These are phyloP conservation scores for Thuja plicata DNA, from an alignment of 83 land plant genomes.

Conservation along the genomic window DNA sequence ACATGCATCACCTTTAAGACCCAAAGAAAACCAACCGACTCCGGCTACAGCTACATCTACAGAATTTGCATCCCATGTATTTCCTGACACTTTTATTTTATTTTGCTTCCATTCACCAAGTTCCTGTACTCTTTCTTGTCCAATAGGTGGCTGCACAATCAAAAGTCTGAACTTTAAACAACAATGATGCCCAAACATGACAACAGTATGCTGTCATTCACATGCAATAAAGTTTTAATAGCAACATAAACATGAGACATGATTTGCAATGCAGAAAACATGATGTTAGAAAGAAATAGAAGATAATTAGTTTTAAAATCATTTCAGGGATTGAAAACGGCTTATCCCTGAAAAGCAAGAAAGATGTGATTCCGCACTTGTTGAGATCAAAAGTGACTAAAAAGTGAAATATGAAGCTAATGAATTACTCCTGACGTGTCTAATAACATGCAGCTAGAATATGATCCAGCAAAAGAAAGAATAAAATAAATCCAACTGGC, in stretches of 20 bases:
- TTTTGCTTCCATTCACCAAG: constrained; percentile 64
- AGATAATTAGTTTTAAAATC: not conserved
- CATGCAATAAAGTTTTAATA: not conserved
- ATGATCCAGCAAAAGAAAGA: not conserved
- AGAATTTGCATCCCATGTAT: constrained; percentile 78
- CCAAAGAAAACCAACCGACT: constrained; percentile 89
- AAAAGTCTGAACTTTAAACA: not conserved
- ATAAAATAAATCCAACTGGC: not conserved
- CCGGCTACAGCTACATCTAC: constrained; percentile 88
- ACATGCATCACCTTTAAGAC: constrained; percentile 83
- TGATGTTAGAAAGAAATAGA: not conserved
- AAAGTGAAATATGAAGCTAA: too few relatives aligned
- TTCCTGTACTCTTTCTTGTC: constrained; percentile 52
- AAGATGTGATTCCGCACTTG: too few relatives aligned
- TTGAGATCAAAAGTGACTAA: too few relatives aligned
- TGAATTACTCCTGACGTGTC: too few relatives aligned
- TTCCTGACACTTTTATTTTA: constrained; percentile 67
- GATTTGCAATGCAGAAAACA: not conserved
- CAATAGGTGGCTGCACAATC: constrained; percentile 66
- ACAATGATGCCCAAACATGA: not conserved
- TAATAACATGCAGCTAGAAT: not conserved
- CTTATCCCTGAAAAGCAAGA: too few relatives aligned
- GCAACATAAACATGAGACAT: not conserved
- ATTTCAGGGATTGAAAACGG: too few relatives aligned
- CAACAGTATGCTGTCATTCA: not conserved